Evolutionary conservation across 257 asterid species (phyloP), one percentile per base, ranked within the genome.

Genomic region (Gentiana macrophylla): DNA sequence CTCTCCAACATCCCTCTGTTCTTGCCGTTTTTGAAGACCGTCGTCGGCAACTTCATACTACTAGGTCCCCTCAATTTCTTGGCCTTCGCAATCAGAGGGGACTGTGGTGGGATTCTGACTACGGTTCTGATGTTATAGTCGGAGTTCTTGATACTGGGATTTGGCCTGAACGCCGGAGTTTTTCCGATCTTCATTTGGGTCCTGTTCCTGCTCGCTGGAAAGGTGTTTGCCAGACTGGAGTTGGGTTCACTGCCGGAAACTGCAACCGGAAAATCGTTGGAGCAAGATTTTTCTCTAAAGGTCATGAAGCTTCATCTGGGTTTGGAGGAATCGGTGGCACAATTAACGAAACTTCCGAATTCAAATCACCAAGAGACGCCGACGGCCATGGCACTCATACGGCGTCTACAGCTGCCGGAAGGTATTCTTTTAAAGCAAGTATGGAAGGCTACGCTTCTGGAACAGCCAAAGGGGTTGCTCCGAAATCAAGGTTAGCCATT

Each of bases 341-440:
- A 32, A 88, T 92, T 54, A 92, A 92, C 57, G 82, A 79, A n/a
- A 92, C 97, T 2, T 44, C 76, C 7, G 99, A 88, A 50, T 92
- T 83, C 49, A 77, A 62, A 51, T 92, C 99, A 41, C 78, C 99
- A 4, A 69, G 99, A 62, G 99, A 92, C 33, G 97, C 97, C 15
- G 99, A 92, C 38, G 99, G 99, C 3, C 99, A 92, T 11, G 99
- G 99, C 8, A 92, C 97, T 2, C 99, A 92, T 70, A 92, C 99
- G 5, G 97, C 99, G 6, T 83, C 95, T 36, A 92, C 99, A 8
- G 99, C 99, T n/a, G 97, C 95, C 12, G 99, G 99, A 0, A 68
- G 99, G 1, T 52, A 92, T 67, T 73, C 94, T 9, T 92, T 92
- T 46, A 64, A 65, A 32, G 95, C 99, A 4, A 83, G 86, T 56